Percentiles rank a stretch among this genome's conserved stretches.
Evolutionary conservation across 306 rosid species (phyloP).

Genomic region (Aeschynomene evenia): DNA sequence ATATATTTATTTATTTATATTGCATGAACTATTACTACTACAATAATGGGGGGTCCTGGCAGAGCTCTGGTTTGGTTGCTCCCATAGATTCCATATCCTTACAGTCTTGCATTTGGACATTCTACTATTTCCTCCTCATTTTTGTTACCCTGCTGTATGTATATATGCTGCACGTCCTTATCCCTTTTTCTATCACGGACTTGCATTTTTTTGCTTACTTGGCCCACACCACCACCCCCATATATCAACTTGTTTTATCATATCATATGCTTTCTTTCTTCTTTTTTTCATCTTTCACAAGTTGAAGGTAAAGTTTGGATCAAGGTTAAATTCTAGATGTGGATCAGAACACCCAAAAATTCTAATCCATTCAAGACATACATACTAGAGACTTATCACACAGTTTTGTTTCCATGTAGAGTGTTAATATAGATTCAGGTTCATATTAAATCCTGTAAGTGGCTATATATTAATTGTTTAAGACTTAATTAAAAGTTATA

Average conservation of each 20-base stretch:
- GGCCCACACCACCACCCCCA: no score
- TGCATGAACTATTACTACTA: not conserved
- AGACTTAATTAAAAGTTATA: no score
- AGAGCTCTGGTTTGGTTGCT: not conserved
- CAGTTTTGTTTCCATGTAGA: no score
- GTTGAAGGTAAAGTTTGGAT: not conserved
- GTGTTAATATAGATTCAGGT: no score
- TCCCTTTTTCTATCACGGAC: slow-evolving; percentile 33
- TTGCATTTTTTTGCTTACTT: slow-evolving; percentile 24
- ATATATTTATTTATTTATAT: not conserved
- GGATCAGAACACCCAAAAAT: no score
- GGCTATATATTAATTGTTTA: no score
- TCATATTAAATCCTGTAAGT: no score
- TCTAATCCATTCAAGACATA: no score
- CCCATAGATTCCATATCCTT: slow-evolving; percentile 29
- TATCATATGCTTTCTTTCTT: no score
- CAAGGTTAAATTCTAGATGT: not conserved
- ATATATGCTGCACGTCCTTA: slow-evolving; percentile 8
- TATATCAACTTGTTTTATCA: not conserved
- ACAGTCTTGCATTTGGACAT: slow-evolving; percentile 32
- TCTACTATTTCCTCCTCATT: slow-evolving; percentile 25
- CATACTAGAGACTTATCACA: no score
- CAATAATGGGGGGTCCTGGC: slow-evolving; percentile 24
- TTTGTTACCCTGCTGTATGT: slow-evolving; percentile 24
- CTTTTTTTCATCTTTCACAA: not conserved